phyloP scores from a whole-genome alignment of 345 rosid species.

The Ailanthus altissimus region DNA sequence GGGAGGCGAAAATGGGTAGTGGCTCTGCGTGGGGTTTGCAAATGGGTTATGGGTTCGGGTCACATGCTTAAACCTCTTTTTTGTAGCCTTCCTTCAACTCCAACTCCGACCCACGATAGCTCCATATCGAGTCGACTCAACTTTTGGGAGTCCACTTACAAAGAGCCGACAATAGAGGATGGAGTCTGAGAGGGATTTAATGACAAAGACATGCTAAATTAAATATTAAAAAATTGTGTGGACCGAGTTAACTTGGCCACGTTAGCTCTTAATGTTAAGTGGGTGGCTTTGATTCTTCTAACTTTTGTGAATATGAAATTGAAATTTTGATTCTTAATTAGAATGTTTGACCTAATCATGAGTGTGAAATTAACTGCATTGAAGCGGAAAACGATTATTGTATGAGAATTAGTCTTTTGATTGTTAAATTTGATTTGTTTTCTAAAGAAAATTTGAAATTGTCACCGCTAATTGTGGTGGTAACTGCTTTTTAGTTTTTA shows the following conservation, averaged over 20 bases:
- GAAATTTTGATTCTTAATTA: slow-evolving; percentile 8
- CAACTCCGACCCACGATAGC: slow-evolving; percentile 25
- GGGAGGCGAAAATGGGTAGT: slow-evolving; percentile 28
- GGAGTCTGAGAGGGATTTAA: slow-evolving; percentile 59
- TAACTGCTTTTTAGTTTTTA: no score
- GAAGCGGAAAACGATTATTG: no score
- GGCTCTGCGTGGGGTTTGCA: slow-evolving; percentile 39
- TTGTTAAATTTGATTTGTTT: no score
- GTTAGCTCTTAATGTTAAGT: slow-evolving; percentile 41
- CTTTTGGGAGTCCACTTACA: slow-evolving; percentile 40
- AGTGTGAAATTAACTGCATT: no score
- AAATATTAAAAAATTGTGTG: slow-evolving; percentile 54
- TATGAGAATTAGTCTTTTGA: no score
- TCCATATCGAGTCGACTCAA: slow-evolving; percentile 24
- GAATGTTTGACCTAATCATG: no score
- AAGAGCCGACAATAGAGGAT: slow-evolving; percentile 61
- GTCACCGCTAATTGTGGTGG: no score
- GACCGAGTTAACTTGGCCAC: slow-evolving; percentile 26
- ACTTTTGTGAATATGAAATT: slow-evolving; percentile 35
- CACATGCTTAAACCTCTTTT: slow-evolving; percentile 35
- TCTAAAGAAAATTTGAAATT: no score
- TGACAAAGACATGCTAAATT: slow-evolving; percentile 53
- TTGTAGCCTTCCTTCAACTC: slow-evolving; percentile 37
- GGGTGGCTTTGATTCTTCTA: slow-evolving; percentile 35
- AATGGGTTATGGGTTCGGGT: slow-evolving; percentile 33